phyloP scores from a whole-genome alignment of 345 rosid species.

The Dipteronia sinensis region DNA sequence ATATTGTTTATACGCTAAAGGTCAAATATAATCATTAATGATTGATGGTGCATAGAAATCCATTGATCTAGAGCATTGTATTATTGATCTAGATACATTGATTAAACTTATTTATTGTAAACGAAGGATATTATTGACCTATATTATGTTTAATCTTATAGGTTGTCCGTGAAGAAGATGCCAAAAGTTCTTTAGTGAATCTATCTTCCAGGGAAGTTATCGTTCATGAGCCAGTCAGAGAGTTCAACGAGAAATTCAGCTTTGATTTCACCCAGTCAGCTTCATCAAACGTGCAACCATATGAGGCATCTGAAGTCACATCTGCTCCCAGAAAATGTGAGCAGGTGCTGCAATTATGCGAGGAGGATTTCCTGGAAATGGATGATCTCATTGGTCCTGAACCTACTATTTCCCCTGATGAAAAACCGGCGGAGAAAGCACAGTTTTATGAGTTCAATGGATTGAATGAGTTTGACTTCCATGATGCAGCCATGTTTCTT shows the following conservation, averaged over 20 bases:
- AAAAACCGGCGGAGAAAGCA: conserved; percentile 31
- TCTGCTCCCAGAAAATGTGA: conserved; percentile 28
- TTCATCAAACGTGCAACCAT: conserved; percentile 33
- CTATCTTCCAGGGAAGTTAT: conserved; percentile 32
- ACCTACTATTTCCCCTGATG: conserved; percentile 25
- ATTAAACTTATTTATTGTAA: not conserved
- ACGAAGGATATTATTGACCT: not conserved
- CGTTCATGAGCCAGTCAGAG: conserved; percentile 26
- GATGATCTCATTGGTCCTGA: conserved; percentile 62
- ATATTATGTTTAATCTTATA: conserved; percentile 15
- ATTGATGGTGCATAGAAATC: not conserved
- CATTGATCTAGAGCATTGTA: not conserved
- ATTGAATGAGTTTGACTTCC: conserved; percentile 48
- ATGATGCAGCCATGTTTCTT: conserved; percentile 54
- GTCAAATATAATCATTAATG: not conserved
- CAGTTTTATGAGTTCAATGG: conserved; percentile 44
- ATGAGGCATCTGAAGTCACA: conserved; percentile 42
- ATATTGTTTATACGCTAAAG: not conserved
- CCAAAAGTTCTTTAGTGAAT: conserved; percentile 43
- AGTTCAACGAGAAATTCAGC: conserved; percentile 22
- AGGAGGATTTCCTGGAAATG: conserved; percentile 73
- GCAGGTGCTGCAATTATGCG: conserved; percentile 19
- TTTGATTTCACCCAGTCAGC: conserved; percentile 36
- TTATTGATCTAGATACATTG: too few species aligned
- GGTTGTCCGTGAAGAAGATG: conserved; percentile 40